Evolutionary conservation across 2,329 filamentous ascomycete species (phyloP).

Genomic region (Penicillium glabrum): DNA sequence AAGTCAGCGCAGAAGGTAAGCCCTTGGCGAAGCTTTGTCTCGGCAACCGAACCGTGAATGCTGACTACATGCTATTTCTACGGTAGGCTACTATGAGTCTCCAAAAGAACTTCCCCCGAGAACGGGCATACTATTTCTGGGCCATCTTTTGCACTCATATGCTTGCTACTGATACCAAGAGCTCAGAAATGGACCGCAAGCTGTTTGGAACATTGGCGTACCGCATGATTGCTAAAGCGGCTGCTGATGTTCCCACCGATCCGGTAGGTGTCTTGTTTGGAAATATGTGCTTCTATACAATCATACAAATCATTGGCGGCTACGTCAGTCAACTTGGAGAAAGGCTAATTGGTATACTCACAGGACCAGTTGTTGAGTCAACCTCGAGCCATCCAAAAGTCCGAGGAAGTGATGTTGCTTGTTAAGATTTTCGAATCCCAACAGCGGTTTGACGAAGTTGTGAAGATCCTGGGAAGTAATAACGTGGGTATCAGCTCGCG

Average conservation of each 20-base stretch:
- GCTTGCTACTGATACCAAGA: conserved; percentile 35
- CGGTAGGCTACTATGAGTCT: conserved; percentile 50
- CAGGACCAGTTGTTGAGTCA: conserved; percentile 43
- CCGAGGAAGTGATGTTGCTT: conserved; percentile 48
- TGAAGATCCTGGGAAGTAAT: conserved; percentile 44
- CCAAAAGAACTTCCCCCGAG: conserved; percentile 50
- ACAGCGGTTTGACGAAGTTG: conserved; percentile 38
- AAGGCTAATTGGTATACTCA: conserved; percentile 1
- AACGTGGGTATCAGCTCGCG: conserved; percentile 43
- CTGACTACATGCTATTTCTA: neutral
- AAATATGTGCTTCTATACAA: neutral
- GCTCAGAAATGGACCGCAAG: conserved; percentile 44
- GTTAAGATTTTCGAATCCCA: conserved; percentile 46
- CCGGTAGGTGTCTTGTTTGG: conserved; percentile 35
- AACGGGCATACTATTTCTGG: conserved; percentile 51
- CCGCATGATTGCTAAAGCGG: conserved; percentile 50
- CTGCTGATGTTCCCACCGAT: conserved; percentile 43
- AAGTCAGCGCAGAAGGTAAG: conserved; percentile 51
- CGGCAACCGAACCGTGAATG: neutral
- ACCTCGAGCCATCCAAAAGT: conserved; percentile 46
- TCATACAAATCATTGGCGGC: neutral
- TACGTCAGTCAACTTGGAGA: neutral
- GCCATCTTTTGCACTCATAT: conserved; percentile 49
- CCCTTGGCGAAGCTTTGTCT: neutral
- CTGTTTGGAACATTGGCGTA: conserved; percentile 53